A percentile compares a stretch with the other conserved stretches of the same genome.
phyloP scores from a whole-genome alignment of 2,329 filamentous ascomycete species.

The Colletotrichum somersetense region DNA sequence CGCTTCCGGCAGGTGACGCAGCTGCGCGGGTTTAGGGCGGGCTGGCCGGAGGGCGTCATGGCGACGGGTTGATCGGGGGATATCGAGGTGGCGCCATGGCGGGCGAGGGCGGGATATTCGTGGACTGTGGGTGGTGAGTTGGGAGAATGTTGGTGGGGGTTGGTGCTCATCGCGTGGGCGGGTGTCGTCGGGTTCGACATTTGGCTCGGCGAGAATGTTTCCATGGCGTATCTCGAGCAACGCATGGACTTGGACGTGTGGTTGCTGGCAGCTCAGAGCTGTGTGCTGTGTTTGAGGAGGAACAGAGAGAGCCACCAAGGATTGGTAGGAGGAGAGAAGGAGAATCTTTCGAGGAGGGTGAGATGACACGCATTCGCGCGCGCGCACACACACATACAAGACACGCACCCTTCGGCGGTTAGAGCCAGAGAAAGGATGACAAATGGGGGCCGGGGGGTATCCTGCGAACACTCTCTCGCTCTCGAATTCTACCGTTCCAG shows the following conservation, averaged over 20 bases:
- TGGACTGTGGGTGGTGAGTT: slow-evolving; percentile 29
- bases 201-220: slow-evolving; percentile 32
- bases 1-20: slow-evolving; percentile 66
- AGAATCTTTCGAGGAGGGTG: slow-evolving; percentile 10
- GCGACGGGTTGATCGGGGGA: slow-evolving; percentile 41
- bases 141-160: slow-evolving; percentile 37
- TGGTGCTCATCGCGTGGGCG: slow-evolving; percentile 17
- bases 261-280: background rate
- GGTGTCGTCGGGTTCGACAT: slow-evolving; percentile 34
- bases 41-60: slow-evolving; percentile 44
- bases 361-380: slow-evolving; percentile 14
- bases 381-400: background rate
- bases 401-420: background rate
- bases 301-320: slow-evolving; percentile 19
- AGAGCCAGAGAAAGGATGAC: slow-evolving; percentile 19
- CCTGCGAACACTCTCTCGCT: slow-evolving; percentile 25
- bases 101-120: slow-evolving; percentile 33
- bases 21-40: slow-evolving; percentile 61
- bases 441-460: slow-evolving; percentile 16
- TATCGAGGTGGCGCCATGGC: slow-evolving; percentile 40
- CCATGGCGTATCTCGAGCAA: slow-evolving; percentile 9
- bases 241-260: background rate
- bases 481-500: slow-evolving; percentile 17
- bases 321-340: slow-evolving; percentile 8
- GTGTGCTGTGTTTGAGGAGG: background rate